Percentiles rank a stretch among this genome's conserved stretches.
Evolutionary conservation across 2,329 filamentous ascomycete species (phyloP).

Genomic region (Emergomyces africanus): DNA sequence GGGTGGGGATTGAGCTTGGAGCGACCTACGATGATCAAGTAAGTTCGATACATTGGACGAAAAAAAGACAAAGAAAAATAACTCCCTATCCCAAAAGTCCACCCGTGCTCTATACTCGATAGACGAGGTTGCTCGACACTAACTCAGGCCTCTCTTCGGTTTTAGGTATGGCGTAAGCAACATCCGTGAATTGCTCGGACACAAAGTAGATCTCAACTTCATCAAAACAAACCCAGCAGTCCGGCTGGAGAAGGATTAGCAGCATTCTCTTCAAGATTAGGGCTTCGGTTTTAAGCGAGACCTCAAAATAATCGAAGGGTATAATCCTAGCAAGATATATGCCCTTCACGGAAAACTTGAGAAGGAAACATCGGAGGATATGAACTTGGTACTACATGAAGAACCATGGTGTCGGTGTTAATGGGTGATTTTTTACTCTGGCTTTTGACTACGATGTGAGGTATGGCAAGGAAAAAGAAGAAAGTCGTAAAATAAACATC

Average conservation of each 20-base stretch:
- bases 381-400: not conserved
- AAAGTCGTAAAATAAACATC: not conserved
- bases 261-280: not conserved
- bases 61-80: too few relatives aligned
- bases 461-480: not conserved
- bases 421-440: not conserved
- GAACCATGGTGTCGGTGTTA: not conserved
- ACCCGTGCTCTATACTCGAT: not conserved
- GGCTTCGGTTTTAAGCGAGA: not conserved
- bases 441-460: not conserved
- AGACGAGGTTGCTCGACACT: not conserved
- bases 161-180: slow-evolving; percentile 60
- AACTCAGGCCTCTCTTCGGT: slow-evolving; percentile 2
- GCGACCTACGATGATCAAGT: slow-evolving; percentile 97
- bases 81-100: not conserved
- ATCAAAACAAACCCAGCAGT: slow-evolving; percentile 87
- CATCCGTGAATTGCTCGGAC: slow-evolving; percentile 81
- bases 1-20: slow-evolving; percentile 89
- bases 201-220: slow-evolving; percentile 90
- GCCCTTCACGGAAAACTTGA: not conserved
- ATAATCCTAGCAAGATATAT: not conserved
- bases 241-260: slow-evolving; percentile 69
- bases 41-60: slow-evolving; percentile 27
- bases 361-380: not conserved
- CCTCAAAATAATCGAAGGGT: not conserved